phyloP scores from a whole-genome alignment of 2,329 filamentous ascomycete species.

The Sclerotinia borealis region DNA sequence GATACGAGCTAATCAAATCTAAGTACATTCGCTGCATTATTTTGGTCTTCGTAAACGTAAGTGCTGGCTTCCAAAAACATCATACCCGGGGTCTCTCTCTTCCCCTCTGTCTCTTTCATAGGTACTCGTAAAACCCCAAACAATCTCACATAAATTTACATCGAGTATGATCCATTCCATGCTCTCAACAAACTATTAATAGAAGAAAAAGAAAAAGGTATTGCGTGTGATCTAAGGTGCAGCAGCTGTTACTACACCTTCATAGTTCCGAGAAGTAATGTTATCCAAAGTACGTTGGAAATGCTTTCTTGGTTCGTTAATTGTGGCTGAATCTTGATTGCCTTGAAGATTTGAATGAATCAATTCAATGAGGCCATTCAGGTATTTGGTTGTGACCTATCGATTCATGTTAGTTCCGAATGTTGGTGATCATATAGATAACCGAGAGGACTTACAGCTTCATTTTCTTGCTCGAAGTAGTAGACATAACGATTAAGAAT shows the following conservation, averaged over 20 bases:
- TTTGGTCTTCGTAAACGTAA: constrained; percentile 11
- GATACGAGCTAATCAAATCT: constrained; percentile 9
- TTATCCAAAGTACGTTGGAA: constrained; percentile 94
- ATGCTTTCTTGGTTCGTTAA: constrained; percentile 88
- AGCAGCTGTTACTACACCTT: constrained; percentile 62
- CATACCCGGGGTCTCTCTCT: not conserved
- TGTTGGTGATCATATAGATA: constrained; percentile 9
- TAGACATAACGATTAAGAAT: constrained; percentile 98
- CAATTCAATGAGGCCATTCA: constrained; percentile 95
- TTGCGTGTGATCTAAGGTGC: constrained; percentile 1
- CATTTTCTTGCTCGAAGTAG: constrained; percentile 98
- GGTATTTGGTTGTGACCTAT: constrained; percentile 86
- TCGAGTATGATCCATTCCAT: constrained; percentile 9
- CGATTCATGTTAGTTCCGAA: not conserved
- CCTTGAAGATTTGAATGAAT: constrained; percentile 93
- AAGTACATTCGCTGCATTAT: constrained; percentile 14
- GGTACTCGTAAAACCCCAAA: not conserved
- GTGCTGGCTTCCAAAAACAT: constrained; percentile 6
- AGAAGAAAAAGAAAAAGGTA: not conserved
- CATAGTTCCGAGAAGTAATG: constrained; percentile 85
- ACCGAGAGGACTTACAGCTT: constrained; percentile 57
- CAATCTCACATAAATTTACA: constrained; percentile 13
- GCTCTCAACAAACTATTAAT: not conserved
- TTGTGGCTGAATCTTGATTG: constrained; percentile 70
- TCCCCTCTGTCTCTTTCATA: not conserved